Conservation (phyloP, 805 yeast species). For the Ogataea polymorpha region DNA sequence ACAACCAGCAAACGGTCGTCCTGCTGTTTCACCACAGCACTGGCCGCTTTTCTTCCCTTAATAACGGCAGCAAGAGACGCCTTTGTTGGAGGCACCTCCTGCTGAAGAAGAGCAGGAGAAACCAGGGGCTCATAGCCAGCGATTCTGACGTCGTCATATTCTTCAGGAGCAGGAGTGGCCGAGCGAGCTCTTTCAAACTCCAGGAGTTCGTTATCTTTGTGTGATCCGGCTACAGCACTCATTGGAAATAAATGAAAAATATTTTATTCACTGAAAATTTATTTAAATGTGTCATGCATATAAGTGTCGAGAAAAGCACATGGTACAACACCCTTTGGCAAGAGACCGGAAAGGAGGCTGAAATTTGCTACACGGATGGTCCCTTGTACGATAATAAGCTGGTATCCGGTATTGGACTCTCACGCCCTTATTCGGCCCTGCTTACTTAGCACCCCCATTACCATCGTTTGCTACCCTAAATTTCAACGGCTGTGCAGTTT, state of each 20-base stretch:
- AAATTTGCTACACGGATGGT: too few relatives aligned
- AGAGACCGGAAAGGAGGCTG: too few relatives aligned
- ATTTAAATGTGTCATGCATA: slow-evolving; percentile 1
- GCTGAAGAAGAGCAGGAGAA: slow-evolving; percentile 87
- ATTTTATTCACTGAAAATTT: background rate
- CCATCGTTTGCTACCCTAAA: background rate
- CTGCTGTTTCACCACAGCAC: slow-evolving; percentile 65
- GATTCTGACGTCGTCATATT: slow-evolving; percentile 71
- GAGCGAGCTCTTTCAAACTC: slow-evolving; percentile 13
- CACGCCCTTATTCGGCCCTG: background rate
- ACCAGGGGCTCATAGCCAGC: slow-evolving; percentile 91
- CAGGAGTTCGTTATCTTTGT: slow-evolving; percentile 5
- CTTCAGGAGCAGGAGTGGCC: slow-evolving; percentile 56
- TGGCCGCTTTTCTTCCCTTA: slow-evolving; percentile 75
- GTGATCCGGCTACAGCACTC: slow-evolving; percentile 2
- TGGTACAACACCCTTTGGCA: background rate
- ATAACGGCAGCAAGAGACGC: slow-evolving; percentile 60
- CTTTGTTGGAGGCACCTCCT: slow-evolving; percentile 69
- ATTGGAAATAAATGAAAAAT: slow-evolving; percentile 3
- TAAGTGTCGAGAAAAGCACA: background rate
- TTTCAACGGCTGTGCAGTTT: slow-evolving; percentile 1
- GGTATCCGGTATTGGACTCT: too few relatives aligned
- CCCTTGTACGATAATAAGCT: too few relatives aligned
- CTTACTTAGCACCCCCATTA: background rate
- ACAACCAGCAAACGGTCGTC: slow-evolving; percentile 85